Base-by-base conservation (phyloP, 208 protist genomes). In the Acanthamoeba triangularis region DNA sequence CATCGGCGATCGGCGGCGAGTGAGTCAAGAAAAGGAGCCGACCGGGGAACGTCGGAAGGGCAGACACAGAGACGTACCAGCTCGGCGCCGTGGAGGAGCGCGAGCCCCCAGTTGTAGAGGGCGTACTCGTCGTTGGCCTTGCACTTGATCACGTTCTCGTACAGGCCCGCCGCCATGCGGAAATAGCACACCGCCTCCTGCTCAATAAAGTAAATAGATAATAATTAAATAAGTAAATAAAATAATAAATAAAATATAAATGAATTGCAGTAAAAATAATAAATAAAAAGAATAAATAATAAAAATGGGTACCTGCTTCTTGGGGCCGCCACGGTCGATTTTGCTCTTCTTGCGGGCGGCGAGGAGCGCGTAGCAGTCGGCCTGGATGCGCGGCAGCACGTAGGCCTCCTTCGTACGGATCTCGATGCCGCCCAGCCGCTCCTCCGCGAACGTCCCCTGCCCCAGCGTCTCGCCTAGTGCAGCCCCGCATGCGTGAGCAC, bases 41-140 rank as follows among this genome's bases (percentile, higher is more conserved):
- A 28, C 59, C 25, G 59, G 25, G 25, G 59, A 65, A 41, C 37
- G 59, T 65, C 25, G 59, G 25, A 1, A 5, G 4, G 3, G 2
- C 20, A 65, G 59, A 65, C 20, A 28, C 20, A 65, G 25, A 20
- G 10, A 69, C 33, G 84, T 63, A 90, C 85, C 59, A 74, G 54
- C 37, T 65, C 33, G 63, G 85, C 85, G 35, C 37, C 5, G 59
- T 92, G 59, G 41, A 74, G 44, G 4, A 92, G 63, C 18, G 63
- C 63, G 56, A 92, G 85, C 20, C 85, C 85, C 85, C 85, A 92
- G 63, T 92, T 92, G 56, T 76, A 92, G 25, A 92, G 35, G 37
- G 85, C 30, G 85, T 92, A 65, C 30, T 92, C 85, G 63, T 92
- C 85, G 63, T 92, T 74, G 44, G 85, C 59, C 85, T 92, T 92